Evolutionary conservation across 75 land plant genomes (phyloP).

Genomic region (Azolla pinnata): DNA sequence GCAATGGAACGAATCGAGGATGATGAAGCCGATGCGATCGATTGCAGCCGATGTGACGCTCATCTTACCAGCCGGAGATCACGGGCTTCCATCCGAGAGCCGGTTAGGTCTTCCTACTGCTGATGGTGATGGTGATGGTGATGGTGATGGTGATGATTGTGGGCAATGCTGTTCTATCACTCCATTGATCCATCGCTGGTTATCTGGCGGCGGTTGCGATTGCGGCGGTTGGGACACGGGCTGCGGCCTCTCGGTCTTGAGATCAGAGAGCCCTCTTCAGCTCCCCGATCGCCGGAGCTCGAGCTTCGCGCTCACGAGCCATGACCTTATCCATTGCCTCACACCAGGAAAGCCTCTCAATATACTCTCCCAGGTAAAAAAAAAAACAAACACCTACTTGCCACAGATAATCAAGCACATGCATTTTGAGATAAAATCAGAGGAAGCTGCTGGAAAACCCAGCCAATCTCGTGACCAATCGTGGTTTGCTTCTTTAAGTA

Average conservation of each 20-base stretch:
- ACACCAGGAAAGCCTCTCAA: neutral
- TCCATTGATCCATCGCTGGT: conserved; percentile 62
- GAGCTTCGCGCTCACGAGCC: neutral
- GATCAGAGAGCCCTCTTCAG: neutral
- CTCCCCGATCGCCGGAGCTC: neutral
- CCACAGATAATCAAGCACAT: no score
- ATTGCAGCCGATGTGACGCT: conserved; percentile 26
- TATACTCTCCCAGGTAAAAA: conserved; percentile 1
- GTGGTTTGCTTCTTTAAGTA: no score
- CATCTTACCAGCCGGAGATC: conserved; percentile 57
- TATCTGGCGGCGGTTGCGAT: conserved; percentile 61
- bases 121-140: neutral
- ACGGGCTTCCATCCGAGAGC: conserved; percentile 41
- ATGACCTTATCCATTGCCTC: conserved; percentile 3
- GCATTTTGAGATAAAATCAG: no score
- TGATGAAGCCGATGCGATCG: no score
- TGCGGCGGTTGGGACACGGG: conserved; percentile 92
- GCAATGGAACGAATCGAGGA: no score
- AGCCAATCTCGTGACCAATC: no score
- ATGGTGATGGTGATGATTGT: neutral
- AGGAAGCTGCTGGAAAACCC: no score
- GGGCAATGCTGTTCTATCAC: no score
- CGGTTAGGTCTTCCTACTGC: no score
- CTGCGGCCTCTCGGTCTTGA: conserved; percentile 20
- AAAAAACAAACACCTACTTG: no score